Conservation (phyloP, 352 stramenopile species). For the Phytophthora lateralis region DNA sequence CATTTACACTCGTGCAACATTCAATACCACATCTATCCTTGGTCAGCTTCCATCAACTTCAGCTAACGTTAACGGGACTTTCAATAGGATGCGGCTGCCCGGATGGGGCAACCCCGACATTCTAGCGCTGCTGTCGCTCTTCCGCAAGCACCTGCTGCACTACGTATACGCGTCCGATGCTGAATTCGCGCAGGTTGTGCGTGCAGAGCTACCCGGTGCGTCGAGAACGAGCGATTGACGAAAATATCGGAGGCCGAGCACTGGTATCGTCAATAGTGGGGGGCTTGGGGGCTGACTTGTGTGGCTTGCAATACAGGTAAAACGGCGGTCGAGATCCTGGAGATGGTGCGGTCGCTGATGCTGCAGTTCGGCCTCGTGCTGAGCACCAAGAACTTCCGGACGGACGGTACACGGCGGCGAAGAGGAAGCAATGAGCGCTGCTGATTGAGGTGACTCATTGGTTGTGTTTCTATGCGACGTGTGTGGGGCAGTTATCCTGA, state of each 20-base stretch:
- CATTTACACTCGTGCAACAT: background rate
- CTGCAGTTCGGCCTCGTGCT: conserved; percentile 59
- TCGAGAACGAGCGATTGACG: background rate
- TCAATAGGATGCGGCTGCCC: conserved; percentile 34
- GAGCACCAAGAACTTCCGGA: conserved; percentile 72
- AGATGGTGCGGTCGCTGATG: conserved; percentile 62
- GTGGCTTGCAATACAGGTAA: conserved; percentile 35
- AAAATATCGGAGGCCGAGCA: conserved; percentile 6
- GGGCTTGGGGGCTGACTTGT: conserved; percentile 9
- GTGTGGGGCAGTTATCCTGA: conserved; percentile 27
- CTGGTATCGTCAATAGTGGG: background rate
- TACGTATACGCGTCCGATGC: conserved; percentile 67
- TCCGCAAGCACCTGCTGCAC: conserved; percentile 55
- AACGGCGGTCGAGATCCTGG: conserved; percentile 38
- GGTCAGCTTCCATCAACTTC: conserved; percentile 12
- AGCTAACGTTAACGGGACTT: conserved; percentile 4
- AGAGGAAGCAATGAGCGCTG: background rate
- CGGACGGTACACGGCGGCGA: conserved; percentile 45
- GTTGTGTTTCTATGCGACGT: background rate
- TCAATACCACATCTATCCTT: background rate
- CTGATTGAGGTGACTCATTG: conserved; percentile 1
- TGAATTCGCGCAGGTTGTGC: conserved; percentile 49
- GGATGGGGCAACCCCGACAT: conserved; percentile 64
- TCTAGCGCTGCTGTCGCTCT: conserved; percentile 51
- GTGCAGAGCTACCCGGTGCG: conserved; percentile 46